Base-by-base conservation (phyloP, 1,284 basidiomycete genomes). In the Lignosus rhinocerotis region DNA sequence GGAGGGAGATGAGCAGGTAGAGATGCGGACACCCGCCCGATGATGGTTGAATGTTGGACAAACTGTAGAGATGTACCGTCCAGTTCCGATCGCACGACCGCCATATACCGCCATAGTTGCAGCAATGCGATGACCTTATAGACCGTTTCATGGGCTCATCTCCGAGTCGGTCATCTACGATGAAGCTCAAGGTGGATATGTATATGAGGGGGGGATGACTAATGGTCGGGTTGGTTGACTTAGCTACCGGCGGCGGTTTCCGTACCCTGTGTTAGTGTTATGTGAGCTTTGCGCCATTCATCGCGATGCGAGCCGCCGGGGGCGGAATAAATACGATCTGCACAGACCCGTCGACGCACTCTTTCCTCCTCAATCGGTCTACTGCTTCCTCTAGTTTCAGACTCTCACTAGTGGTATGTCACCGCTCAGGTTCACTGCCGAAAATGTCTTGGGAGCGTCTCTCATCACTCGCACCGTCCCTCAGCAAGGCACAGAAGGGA, bases 1-100 rank as follows among this genome's bases (percentile, higher is more conserved):
- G 36, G 88, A 89, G 52, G 82, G 80, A 1, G 88, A 90, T 60
- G 87, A 89, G 62, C 75, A 74, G 12, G 78, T 89, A 51, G 89
- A 90, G 74, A 87, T 88, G 80, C 69, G 73, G 62, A 61, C 65
- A 30, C 58, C 65, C 53, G 59, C 41, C 9, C 55, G 56, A 63
- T 62, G 58, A 63, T 32, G 19, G 19, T 14, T 19, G 31, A 25
- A 2, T 21, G 30, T 10, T n/a, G 12, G 12, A 5, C 39, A 39
- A 9, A 25, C 10, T 43, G 33, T 53, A 14, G 32, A 21, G 31
- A 44, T 52, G 42, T 32, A 43, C n/a, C 16, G 17, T 25, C 8
- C n/a, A 42, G 11, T 17, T 42, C 14, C 39, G 43, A 19, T 30
- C 11, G 43, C 30, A 19, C 30, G 43, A 19, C 43, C 14, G 10